phyloP scores from a whole-genome alignment of 2,329 filamentous ascomycete genomes.

The Fusarium sp. region DNA sequence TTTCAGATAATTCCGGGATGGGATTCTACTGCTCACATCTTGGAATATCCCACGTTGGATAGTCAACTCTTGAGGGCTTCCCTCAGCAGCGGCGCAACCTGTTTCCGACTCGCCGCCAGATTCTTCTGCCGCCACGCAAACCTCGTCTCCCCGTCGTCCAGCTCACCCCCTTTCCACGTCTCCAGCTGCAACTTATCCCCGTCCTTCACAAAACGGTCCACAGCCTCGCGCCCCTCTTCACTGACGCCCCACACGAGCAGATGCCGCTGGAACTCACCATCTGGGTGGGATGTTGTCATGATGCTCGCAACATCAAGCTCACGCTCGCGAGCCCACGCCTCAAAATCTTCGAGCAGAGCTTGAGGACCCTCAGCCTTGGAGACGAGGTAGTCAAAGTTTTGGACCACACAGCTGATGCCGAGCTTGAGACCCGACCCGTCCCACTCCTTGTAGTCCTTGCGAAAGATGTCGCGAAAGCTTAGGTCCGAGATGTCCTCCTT shows the following conservation, averaged over 20 bases:
- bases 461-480: slow-evolving; percentile 76
- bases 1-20: no score
- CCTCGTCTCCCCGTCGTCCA: slow-evolving; percentile 66
- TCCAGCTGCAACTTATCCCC: slow-evolving; percentile 70
- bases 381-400: slow-evolving; percentile 73
- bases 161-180: slow-evolving; percentile 65
- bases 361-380: slow-evolving; percentile 64
- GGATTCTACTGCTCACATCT: slow-evolving; percentile 18
- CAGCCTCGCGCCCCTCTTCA: slow-evolving; percentile 64
- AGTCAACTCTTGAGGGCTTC: slow-evolving; percentile 62
- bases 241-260: slow-evolving; percentile 77
- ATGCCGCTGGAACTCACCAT: slow-evolving; percentile 74
- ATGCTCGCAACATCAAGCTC: slow-evolving; percentile 75
- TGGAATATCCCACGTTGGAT: slow-evolving; percentile 1
- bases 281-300: slow-evolving; percentile 77
- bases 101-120: slow-evolving; percentile 75
- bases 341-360: slow-evolving; percentile 65
- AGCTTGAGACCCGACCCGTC: slow-evolving; percentile 68
- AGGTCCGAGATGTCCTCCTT: slow-evolving; percentile 78
- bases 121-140: slow-evolving; percentile 78
- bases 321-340: slow-evolving; percentile 69
- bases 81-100: slow-evolving; percentile 77
- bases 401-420: slow-evolving; percentile 78
- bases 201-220: slow-evolving; percentile 67
- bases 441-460: slow-evolving; percentile 92